phyloP scores from a whole-genome alignment of 345 rosid species.

The Eucalyptus erythrocorys region DNA sequence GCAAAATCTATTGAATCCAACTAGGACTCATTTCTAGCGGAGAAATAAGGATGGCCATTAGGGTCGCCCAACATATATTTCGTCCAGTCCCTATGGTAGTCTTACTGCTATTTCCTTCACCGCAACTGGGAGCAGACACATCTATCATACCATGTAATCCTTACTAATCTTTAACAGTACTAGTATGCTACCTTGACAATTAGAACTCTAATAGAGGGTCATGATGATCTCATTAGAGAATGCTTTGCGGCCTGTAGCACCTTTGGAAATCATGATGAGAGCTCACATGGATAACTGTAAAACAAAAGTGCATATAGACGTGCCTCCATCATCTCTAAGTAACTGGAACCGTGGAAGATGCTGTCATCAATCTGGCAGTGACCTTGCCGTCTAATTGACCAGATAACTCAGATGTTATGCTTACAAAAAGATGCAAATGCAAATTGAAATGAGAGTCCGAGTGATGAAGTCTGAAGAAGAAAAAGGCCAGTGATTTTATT shows the following conservation, averaged over 20 bases:
- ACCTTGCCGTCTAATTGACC: neutral
- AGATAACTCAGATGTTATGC: neutral
- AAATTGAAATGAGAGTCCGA: neutral
- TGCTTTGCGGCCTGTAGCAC: neutral
- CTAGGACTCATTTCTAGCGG: neutral
- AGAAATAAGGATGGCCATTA: neutral
- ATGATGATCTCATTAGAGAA: neutral
- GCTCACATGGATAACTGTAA: neutral
- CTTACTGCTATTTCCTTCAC: neutral
- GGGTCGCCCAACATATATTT: neutral
- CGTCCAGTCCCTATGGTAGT: neutral
- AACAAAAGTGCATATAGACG: neutral
- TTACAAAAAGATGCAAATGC: neutral
- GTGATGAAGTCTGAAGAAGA: neutral
- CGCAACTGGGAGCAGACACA: neutral
- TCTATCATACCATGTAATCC: neutral
- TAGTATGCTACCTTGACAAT: neutral
- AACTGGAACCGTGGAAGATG: neutral
- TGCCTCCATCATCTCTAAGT: neutral
- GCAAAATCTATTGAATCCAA: neutral
- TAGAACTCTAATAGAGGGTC: neutral
- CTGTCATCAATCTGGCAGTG: neutral
- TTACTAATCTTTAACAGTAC: neutral
- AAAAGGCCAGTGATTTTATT: neutral
- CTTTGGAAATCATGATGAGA: neutral